phyloP scores from a whole-genome alignment of 1,284 basidiomycete genomes.

The Papiliotrema terrestris region DNA sequence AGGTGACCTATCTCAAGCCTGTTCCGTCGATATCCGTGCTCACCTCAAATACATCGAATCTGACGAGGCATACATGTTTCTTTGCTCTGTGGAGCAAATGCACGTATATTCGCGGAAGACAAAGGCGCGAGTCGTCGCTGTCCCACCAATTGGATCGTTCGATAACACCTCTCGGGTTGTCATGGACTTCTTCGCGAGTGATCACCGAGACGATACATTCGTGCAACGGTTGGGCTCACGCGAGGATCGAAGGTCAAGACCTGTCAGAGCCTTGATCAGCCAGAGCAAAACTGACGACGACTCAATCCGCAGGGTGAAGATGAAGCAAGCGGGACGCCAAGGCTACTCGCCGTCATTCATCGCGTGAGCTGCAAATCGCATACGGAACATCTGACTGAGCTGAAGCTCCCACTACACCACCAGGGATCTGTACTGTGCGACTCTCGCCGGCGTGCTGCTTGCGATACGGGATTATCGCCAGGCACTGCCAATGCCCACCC shows the following conservation, averaged over 20 bases:
- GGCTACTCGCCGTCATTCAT: neutral
- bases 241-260: too few species aligned
- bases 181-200: too few species aligned
- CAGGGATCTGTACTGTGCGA: constrained; percentile 29
- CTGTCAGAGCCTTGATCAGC: too few species aligned
- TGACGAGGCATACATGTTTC: constrained; percentile 42
- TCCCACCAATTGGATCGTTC: constrained; percentile 10
- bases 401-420: constrained; percentile 37
- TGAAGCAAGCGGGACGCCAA: too few species aligned
- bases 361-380: neutral
- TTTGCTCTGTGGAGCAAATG: constrained; percentile 26
- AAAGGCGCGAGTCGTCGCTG: constrained; percentile 14
- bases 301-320: too few species aligned
- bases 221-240: too few species aligned
- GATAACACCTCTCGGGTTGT: too few species aligned
- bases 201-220: too few species aligned
- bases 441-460: constrained; percentile 18
- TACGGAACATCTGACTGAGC: too few species aligned
- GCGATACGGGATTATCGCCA: constrained; percentile 29
- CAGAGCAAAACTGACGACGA: too few species aligned
- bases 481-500: constrained; percentile 10
- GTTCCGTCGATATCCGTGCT: too few species aligned
- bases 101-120: constrained; percentile 32
- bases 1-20: too few species aligned
- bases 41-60: constrained; percentile 43